Evolutionary conservation across 1,284 basidiomycete genomes (phyloP), one percentile per base, ranked within the genome.

Genomic region (Ganoderma sinense): DNA sequence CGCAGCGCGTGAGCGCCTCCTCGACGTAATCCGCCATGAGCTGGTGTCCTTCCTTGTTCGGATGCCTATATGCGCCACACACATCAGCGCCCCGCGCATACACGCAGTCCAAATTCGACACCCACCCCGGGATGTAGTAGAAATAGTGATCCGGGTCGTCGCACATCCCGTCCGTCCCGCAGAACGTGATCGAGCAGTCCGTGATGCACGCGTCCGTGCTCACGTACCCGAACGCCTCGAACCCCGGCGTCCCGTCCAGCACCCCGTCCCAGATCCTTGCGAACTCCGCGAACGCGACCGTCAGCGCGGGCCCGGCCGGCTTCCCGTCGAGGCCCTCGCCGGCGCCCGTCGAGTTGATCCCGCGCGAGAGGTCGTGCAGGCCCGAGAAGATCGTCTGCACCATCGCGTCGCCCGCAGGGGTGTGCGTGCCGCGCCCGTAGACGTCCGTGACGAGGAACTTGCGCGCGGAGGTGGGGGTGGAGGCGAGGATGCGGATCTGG

Each of bases 61-160:
- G 85, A 68, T 83, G 82, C 39, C 85, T 86, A 55, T 29, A 55
- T 18, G 65, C n/a, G 41, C 26, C 14, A n/a, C 40, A 39, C 5
- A 20, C 23, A n/a, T 36, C 33, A 59, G 58, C 56, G 45, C 18
- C 51, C 41, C 23, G 6, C 58, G 41, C 13, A 66, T n/a, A n/a
- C n/a, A n/a, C n/a, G n/a, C n/a, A n/a, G n/a, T n/a, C n/a, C n/a
- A n/a, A n/a, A n/a, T n/a, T n/a, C n/a, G n/a, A 4, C 11, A 75
- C 84, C 75, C 69, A 86, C 87, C 82, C 83, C 26, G 79, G 76
- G 20, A 87, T 82, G 82, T 86, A 89, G 70, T 87, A 87, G 71
- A 88, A 86, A 29, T 80, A 81, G 69, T 83, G 84, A 45, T 84
- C 83, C 4, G 87, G 86, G 69, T 88, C 86, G 36, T 74, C 70